Evolutionary conservation across 192 early-diverging fungal species (phyloP).

Genomic region (Podila verticillata): DNA sequence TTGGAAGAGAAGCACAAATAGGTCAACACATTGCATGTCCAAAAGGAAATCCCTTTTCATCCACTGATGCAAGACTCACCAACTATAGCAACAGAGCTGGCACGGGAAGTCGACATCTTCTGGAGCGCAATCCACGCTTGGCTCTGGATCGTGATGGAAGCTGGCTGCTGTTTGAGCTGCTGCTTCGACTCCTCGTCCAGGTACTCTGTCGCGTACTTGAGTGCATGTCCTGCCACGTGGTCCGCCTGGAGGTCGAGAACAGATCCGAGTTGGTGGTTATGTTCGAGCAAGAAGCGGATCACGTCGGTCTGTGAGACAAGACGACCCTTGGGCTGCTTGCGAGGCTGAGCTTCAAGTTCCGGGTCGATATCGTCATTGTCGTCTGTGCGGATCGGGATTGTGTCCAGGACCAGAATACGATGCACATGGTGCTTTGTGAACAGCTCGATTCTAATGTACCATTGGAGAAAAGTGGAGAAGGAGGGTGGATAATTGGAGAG

Average conservation of each 20-base stretch:
- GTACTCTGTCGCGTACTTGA: constrained; percentile 20
- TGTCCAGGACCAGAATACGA: constrained; percentile 60
- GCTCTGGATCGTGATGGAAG: constrained; percentile 52
- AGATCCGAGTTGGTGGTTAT: constrained; percentile 63
- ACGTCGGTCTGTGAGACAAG: constrained; percentile 66
- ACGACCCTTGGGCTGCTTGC: constrained; percentile 23
- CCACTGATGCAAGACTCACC: constrained; percentile 12
- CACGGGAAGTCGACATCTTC: constrained; percentile 52
- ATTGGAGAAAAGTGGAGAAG: constrained; percentile 7
- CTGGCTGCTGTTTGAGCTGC: constrained; percentile 20
- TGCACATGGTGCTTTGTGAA: constrained; percentile 56
- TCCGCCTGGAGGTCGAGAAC: constrained; percentile 53
- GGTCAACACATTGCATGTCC: neutral
- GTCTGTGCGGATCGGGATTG: constrained; percentile 8
- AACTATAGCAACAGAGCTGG: constrained; percentile 69
- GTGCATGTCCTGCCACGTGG: constrained; percentile 25
- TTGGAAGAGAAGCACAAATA: neutral
- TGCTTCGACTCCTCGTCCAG: constrained; percentile 6
- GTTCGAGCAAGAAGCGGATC: constrained; percentile 55
- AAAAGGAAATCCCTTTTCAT: neutral
- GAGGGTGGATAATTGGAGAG: neutral
- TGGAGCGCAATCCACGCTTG: constrained; percentile 58
- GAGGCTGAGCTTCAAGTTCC: constrained; percentile 22
- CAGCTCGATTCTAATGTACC: constrained; percentile 31
- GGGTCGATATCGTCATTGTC: constrained; percentile 25